Evolutionary conservation across 768 basidiomycete genomes (phyloP), one percentile per base, ranked within the genome.

Genomic region (Panaeolus papilionaceus): DNA sequence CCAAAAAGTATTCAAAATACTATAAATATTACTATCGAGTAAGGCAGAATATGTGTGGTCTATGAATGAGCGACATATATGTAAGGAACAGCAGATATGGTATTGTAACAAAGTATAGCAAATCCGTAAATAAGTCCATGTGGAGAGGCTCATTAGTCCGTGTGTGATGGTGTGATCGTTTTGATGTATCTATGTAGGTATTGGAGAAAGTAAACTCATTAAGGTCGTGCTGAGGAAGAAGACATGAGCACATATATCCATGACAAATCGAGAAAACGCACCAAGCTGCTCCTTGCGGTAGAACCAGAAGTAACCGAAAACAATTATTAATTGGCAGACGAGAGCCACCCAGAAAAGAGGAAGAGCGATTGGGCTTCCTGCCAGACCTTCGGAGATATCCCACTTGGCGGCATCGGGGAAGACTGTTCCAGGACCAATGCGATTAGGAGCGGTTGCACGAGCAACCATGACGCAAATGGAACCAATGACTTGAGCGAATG

Each of bases 221-320:
- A 75, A 62, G 74, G 74, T 64, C 74, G 74, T 67, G 73, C 71
- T 76, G 67, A 18, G 67, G 33, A 42, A 66, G 33, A 42, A 11
- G 0, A 47, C 9, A 64, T 71, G 33, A 70, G 64, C 61, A 65
- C 20, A 61, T 37, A 16, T 20, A n/a, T 7, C 14, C 9, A 23
- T 37, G 8, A 16, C 16, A 18, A 16, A 37, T 23, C 9, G 38
- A 62, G 40, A 33, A 16, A 64, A 83, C 92, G 64, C 76, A 92
- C 92, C 79, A 68, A 97, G 87, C 77, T 97, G 95, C 79, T 97
- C 95, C 81, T 94, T 95, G 78, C 95, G 89, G 80, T 96, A 97
- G 88, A 97, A 96, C 93, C 93, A 93, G 84, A 96, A 95, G 82
- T 97, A 97, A 23, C 95, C 95, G 68, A 90, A 79, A 67, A 96